Evolutionary conservation across 106 monocot species (phyloP).

Genomic region (Ottelia alismoides): DNA sequence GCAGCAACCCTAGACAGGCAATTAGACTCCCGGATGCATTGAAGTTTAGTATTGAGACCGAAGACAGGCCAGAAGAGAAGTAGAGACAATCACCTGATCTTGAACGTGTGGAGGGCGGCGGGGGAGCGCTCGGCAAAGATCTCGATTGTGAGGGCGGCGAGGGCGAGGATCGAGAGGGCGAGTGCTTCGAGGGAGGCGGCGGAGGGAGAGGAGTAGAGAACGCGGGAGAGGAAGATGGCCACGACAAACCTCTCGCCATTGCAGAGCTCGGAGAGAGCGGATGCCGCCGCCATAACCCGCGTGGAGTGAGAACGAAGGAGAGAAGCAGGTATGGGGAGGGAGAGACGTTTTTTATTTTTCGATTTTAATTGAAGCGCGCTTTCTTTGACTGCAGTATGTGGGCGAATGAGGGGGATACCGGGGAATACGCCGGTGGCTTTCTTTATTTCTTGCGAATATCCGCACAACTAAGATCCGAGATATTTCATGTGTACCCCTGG

Average conservation of each 20-base stretch:
- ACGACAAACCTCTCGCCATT: slow-evolving; percentile 82
- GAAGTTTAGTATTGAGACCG: not conserved
- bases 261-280: slow-evolving; percentile 29
- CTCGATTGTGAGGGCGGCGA: slow-evolving; percentile 50
- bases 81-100: slow-evolving; percentile 31
- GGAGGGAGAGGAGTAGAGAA: slow-evolving; percentile 37
- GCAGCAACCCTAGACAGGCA: too few relatives aligned
- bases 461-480: too few relatives aligned
- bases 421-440: too few relatives aligned
- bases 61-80: not conserved
- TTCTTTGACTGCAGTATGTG: too few relatives aligned
- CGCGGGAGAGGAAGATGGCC: slow-evolving; percentile 59
- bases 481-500: too few relatives aligned
- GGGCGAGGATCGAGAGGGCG: slow-evolving; percentile 48
- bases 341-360: too few relatives aligned
- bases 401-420: too few relatives aligned
- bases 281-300: slow-evolving; percentile 19
- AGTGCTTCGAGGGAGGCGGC: slow-evolving; percentile 36
- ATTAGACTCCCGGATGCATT: too few relatives aligned
- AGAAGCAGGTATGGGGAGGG: not conserved
- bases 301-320: too few relatives aligned
- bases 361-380: too few relatives aligned
- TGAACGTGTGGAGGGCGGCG: slow-evolving; percentile 33
- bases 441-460: too few relatives aligned
- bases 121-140: slow-evolving; percentile 45